These are phyloP conservation scores for Lycium barbarum DNA, from an alignment of 257 asterid genomes.

Conservation along the genomic window DNA sequence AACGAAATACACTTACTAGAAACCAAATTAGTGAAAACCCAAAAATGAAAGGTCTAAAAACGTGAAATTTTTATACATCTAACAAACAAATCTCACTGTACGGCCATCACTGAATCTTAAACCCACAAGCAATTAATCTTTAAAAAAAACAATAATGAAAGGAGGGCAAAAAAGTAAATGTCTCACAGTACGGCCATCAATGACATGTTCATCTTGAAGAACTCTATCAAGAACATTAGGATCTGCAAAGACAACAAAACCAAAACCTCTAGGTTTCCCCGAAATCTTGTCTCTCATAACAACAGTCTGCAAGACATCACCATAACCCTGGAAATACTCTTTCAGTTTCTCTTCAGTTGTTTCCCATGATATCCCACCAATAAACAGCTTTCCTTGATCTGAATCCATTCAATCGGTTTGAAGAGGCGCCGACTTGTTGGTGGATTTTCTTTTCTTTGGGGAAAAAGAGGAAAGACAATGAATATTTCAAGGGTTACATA, in stretches of 20 bases:
- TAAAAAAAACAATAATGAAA: not conserved
- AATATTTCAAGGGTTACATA: slow-evolving; percentile 2
- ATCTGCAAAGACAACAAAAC: slow-evolving; percentile 82
- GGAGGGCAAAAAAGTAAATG: too few species aligned
- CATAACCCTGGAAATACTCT: slow-evolving; percentile 75
- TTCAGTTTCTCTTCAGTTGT: slow-evolving; percentile 75
- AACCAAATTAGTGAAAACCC: not conserved
- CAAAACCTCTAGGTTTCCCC: slow-evolving; percentile 87
- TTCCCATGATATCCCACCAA: slow-evolving; percentile 95
- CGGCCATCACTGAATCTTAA: not conserved
- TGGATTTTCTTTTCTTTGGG: not conserved
- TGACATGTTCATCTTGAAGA: slow-evolving; percentile 76
- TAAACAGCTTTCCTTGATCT: slow-evolving; percentile 88
- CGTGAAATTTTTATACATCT: too few species aligned
- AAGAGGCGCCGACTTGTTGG: slow-evolving; percentile 27
- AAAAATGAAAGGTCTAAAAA: too few species aligned
- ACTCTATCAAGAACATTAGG: slow-evolving; percentile 70
- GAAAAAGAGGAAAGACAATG: not conserved
- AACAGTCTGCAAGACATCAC: slow-evolving; percentile 81
- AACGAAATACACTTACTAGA: not conserved
- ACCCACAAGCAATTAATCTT: too few species aligned
- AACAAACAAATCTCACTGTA: not conserved
- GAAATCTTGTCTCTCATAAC: slow-evolving; percentile 79
- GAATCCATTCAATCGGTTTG: slow-evolving; percentile 60
- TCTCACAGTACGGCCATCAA: slow-evolving; percentile 77